Conservation (phyloP, 495 filamentous ascomycete genomes). For the Penicillium simplicissimum region DNA sequence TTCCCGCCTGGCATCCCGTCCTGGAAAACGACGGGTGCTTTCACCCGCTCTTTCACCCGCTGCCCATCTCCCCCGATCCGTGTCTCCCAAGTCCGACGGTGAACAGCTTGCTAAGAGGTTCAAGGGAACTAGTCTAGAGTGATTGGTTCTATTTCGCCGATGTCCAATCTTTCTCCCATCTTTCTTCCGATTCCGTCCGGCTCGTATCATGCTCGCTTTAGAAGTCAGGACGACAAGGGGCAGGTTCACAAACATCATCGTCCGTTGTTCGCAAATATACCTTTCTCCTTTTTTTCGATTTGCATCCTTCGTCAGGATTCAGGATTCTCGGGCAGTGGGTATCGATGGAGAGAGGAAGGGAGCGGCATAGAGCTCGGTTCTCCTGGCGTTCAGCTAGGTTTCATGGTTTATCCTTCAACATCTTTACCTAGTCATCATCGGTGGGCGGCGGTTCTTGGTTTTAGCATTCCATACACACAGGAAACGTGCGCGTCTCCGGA, state of each 20-base stretch:
- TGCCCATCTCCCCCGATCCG: conserved; percentile 36
- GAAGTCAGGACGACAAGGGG: background rate
- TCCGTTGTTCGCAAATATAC: background rate
- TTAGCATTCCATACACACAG: background rate
- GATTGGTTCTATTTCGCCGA: conserved; percentile 27
- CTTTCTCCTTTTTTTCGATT: background rate
- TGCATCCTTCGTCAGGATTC: background rate
- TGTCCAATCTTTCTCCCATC: conserved; percentile 10
- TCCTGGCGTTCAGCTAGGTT: background rate
- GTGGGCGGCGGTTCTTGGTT: background rate
- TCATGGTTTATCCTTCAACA: background rate
- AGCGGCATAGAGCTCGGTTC: background rate
- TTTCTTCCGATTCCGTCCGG: conserved; percentile 5
- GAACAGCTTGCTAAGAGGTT: conserved; percentile 97
- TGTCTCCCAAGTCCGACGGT: conserved; percentile 50
- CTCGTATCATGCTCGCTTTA: background rate
- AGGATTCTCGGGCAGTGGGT: background rate
- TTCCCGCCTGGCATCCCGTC: conserved; percentile 37
- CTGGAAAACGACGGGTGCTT: conserved; percentile 27
- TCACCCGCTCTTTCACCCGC: conserved; percentile 25
- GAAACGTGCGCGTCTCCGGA: background rate
- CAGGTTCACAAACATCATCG: background rate
- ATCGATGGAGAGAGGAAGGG: background rate
- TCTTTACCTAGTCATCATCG: background rate
- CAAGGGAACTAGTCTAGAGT: conserved; percentile 93